Evolutionary conservation across 1,284 basidiomycete genomes (phyloP), one percentile per base, ranked within the genome.

Genomic region (Tilletia horrida): DNA sequence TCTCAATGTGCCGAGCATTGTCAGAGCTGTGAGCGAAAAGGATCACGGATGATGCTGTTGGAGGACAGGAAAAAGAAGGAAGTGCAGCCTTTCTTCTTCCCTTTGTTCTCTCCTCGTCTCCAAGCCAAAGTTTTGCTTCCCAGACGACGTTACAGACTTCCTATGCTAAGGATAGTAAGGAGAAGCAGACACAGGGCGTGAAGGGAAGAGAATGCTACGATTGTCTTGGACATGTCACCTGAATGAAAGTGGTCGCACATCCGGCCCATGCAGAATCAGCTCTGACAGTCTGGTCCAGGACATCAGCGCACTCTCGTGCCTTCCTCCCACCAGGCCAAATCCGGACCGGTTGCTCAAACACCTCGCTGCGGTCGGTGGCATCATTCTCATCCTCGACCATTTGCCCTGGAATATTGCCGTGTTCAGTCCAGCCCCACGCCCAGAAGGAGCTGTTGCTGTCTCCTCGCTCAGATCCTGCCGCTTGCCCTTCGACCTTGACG

Each of bases 341-440:
- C 31, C 55, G 25, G 6, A 29, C 55, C 27, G 55, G 55, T 4
- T 8, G 13, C 31, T 14, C 14, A 18, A 40, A 29, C 16, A 59
- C n/a, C 13, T 59, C 25, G 16, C 8, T 11, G 27, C 13, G 13
- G 13, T 59, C 16, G 3, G 27, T 16, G 13, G 29, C 27, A 21
- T 16, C 31, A 35, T 3, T 18, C 13, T 8, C 27, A 16, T 40
- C 29, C 14, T 35, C 4, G 11, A 2, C 14, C 7, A n/a, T 4
- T 6, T 48, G 7, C 16, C 35, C 35, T 13, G 55, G 55, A 18
- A 59, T 25, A 21, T 59, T 59, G 9, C 55, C 55, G 35, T 59
- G 55, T n/a, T 59, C 55, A 7, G 55, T 59, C 55, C 55, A 59
- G 25, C 55, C 55, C 55, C 55, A 59, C 27, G 14, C 27, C 55